Evolutionary conservation across 176 grass and related monocot genomes (phyloP), one percentile per base, ranked within the genome.

Genomic region (Guadua angustifolia): DNA sequence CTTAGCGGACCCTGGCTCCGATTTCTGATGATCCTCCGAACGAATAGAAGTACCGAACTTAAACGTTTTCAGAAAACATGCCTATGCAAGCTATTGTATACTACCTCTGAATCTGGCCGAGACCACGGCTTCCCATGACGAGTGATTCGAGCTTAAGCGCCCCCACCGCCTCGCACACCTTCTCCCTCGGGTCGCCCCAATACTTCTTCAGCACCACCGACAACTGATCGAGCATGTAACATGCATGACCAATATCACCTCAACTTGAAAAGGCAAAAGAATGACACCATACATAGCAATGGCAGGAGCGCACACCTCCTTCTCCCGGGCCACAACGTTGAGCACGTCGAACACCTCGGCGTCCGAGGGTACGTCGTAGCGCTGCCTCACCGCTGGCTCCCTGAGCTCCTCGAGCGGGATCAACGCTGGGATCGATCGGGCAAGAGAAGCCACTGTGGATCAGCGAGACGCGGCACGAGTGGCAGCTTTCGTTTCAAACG

Each of bases 151-250:
- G 85, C n/a, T 64, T 76, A 21, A 97, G 83, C 73, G 92, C 85
- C 2, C 19, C 76, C 14, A 85, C 89, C 0, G 92, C 94, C 44
- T 94, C 83, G 75, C 92, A 94, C 47, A 97, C 84, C 87, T 92
- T 97, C 92, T 97, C 94, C 83, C 92, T 92, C n/a, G 94, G 85
- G 58, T 92, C 94, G 19, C 92, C 92, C 87, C 83, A 88, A 12
- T 92, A 94, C 62, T 92, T 83, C 85, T 97, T 97, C 22, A 89
- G 32, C 67, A 86, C 83, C 46, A 94, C 81, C 39, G 58, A 84
- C 19, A 93, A 9, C 94, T 94, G 89, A 53, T 67, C 45, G 22
- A 4, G 60, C 56, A 35, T 1, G 5, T 1, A 61, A 59, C 25
- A 69, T 5, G 10, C 25, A 69, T 5, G 15, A 32, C 49, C 51